Base-by-base conservation (phyloP, 2,329 filamentous ascomycete species). In the Nemania bipapillata region DNA sequence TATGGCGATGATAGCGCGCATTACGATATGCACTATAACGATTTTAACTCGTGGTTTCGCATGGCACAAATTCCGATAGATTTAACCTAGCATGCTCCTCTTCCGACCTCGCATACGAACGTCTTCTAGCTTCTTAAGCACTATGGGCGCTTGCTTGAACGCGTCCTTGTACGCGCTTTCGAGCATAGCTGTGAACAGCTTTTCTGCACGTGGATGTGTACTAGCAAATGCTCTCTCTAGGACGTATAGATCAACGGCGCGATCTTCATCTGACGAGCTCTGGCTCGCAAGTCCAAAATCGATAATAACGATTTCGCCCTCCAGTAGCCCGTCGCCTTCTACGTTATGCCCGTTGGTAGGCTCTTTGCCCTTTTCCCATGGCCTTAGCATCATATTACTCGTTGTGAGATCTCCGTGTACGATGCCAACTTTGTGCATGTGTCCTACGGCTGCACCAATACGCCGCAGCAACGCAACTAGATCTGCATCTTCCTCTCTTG, bases 331-430 rank as follows among this genome's bases (percentile, higher is more conserved):
- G 11, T 71, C 73, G n/a, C 71, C 63, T 30, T 74, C 72, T 8
- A 1, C 52, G 11, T 32, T 11, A n/a, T 72, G 52, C 6, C 66
- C 65, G 5, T 66, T 66, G 20, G 68, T 50, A 6, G 50, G 67
- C 50, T n/a, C 73, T 71, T 47, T 71, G 28, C 62, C 73, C 15
- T 74, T 72, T 4, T 59, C 72, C 12, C 72, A 77, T 15, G 85
- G 84, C 68, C 88, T 80, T 73, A 98, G 79, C 91, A 99, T 97
- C 83, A 99, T 86, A 81, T 99, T 99, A 82, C 94, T 97, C 71
- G 94, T 99, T 69, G 96, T 99, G 82, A 99, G 81, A 82, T 99
- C 96, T 47, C 96, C 96, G 82, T 99, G 96, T 67, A 97, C 90
- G 64, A 98, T 88, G 17, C 95, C 95, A n/a, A 89, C 86, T 63